A percentile compares a stretch with the other conserved stretches of the same genome.
Conservation (phyloP, 2,329 filamentous ascomycete species). For the Fusarium neocosmosporiellum region DNA sequence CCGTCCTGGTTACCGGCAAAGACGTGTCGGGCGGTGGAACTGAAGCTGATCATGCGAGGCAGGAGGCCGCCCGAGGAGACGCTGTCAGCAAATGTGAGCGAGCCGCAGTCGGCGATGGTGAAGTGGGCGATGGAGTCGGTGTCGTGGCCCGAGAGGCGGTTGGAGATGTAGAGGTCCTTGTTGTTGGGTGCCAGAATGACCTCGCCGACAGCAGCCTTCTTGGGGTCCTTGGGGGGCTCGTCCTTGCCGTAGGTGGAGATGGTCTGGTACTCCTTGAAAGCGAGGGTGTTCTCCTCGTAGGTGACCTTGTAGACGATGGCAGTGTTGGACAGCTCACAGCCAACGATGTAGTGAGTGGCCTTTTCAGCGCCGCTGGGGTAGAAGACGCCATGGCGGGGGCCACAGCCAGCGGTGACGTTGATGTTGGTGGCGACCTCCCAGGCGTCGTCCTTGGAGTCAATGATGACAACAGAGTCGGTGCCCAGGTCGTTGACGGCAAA, state of each 20-base stretch:
- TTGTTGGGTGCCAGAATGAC: slow-evolving; percentile 55
- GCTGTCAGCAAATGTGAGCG: slow-evolving; percentile 49
- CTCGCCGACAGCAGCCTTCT: slow-evolving; percentile 57
- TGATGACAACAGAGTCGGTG: slow-evolving; percentile 58
- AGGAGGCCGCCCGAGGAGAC: slow-evolving; percentile 50
- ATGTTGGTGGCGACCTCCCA: slow-evolving; percentile 52
- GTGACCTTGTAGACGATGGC: slow-evolving; percentile 56
- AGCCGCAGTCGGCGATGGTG: slow-evolving; percentile 45
- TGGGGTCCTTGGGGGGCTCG: slow-evolving; percentile 49
- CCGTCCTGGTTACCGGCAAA: slow-evolving; percentile 62
- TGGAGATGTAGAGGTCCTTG: slow-evolving; percentile 62
- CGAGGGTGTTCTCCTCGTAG: slow-evolving; percentile 51
- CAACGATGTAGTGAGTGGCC: slow-evolving; percentile 59
- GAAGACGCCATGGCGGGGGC: slow-evolving; percentile 64
- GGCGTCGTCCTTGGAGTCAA: slow-evolving; percentile 56
- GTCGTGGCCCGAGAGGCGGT: slow-evolving; percentile 58
- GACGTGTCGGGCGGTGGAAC: slow-evolving; percentile 50
- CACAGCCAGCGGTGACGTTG: slow-evolving; percentile 51
- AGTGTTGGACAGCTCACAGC: slow-evolving; percentile 59
- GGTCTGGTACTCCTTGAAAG: slow-evolving; percentile 50
- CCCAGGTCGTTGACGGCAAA: slow-evolving; percentile 63
- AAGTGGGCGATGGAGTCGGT: slow-evolving; percentile 63
- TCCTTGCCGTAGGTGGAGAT: slow-evolving; percentile 55
- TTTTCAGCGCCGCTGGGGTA: slow-evolving; percentile 48
- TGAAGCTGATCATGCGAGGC: slow-evolving; percentile 61